Percentiles rank a stretch among this genome's conserved stretches.
Evolutionary conservation across 2,329 filamentous ascomycete species (phyloP).

Genomic region (Microthyrium microscopicum): DNA sequence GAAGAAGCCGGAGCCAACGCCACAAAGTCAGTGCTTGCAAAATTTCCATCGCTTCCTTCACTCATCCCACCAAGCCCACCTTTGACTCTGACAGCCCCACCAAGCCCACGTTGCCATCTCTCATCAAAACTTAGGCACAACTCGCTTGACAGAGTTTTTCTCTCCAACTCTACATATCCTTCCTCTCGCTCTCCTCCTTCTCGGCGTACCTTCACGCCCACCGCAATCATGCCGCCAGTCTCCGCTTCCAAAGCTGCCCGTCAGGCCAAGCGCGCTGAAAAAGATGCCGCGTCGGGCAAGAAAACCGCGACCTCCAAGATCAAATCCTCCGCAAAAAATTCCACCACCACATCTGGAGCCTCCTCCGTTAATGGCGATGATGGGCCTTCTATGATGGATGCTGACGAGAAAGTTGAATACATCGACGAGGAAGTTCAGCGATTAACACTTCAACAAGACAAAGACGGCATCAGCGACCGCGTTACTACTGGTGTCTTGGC

Average conservation of each 20-base stretch:
- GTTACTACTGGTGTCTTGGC: constrained; percentile 94
- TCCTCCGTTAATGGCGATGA: constrained; percentile 56
- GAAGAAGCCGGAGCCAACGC: too few relatives aligned
- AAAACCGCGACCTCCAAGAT: constrained; percentile 58
- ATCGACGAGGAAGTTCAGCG: constrained; percentile 67
- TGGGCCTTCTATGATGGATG: constrained; percentile 34
- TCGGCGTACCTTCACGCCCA: too few relatives aligned
- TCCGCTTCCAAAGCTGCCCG: constrained; percentile 54
- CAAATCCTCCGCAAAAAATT: constrained; percentile 50
- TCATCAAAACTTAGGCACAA: not conserved
- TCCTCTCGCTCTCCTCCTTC: not conserved
- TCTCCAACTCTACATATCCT: not conserved
- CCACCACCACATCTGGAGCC: constrained; percentile 44
- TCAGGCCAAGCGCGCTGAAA: constrained; percentile 48
- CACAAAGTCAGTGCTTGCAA: too few relatives aligned
- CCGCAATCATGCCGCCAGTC: too few relatives aligned
- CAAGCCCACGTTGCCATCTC: too few relatives aligned
- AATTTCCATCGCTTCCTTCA: too few relatives aligned
- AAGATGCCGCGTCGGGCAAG: constrained; percentile 51
- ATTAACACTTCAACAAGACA: constrained; percentile 83
- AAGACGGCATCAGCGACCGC: constrained; percentile 88
- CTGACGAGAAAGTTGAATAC: constrained; percentile 42
- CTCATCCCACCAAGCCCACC: too few relatives aligned
- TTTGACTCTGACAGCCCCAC: too few relatives aligned
- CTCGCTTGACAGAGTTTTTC: not conserved